A percentile compares a stretch with the other conserved stretches of the same genome.
Conservation (phyloP, 495 filamentous ascomycete genomes). For the Hypoxylon intermedium region DNA sequence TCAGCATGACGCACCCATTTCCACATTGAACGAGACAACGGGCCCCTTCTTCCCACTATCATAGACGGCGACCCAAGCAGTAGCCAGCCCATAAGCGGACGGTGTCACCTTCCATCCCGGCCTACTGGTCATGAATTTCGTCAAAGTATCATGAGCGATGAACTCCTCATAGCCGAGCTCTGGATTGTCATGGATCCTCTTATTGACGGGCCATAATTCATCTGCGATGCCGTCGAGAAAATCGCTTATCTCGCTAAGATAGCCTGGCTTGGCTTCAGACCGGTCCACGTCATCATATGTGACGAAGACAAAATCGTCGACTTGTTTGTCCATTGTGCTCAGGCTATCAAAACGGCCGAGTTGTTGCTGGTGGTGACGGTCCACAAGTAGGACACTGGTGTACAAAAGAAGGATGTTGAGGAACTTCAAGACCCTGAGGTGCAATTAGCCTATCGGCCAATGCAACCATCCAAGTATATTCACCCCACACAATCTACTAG, state of each 20-base stretch:
- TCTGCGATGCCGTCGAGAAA: conserved; percentile 47
- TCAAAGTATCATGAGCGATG: conserved; percentile 64
- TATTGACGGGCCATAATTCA: conserved; percentile 52
- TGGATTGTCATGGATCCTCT: conserved; percentile 66
- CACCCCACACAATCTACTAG: conserved; percentile 19
- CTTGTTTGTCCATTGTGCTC: conserved; percentile 21
- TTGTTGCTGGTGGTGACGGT: background rate
- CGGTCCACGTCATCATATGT: conserved; percentile 31
- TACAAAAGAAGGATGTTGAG: conserved; percentile 7
- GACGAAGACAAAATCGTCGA: conserved; percentile 40
- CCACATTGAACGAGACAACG: conserved; percentile 63
- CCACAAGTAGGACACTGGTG: background rate
- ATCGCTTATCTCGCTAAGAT: conserved; percentile 46
- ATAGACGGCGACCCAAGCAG: conserved; percentile 64
- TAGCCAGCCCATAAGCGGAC: conserved; percentile 61
- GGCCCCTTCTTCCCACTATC: conserved; percentile 56
- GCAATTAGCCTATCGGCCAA: conserved; percentile 26
- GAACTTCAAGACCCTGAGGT: conserved; percentile 9
- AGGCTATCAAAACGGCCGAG: background rate
- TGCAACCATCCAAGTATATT: background rate
- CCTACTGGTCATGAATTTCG: conserved; percentile 58
- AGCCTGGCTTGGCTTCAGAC: conserved; percentile 13
- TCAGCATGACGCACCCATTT: conserved; percentile 54
- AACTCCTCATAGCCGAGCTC: conserved; percentile 65
- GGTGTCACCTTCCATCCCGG: conserved; percentile 63